phyloP scores from a whole-genome alignment of 345 rosid species.

The Excoecaria cochinchinensis region DNA sequence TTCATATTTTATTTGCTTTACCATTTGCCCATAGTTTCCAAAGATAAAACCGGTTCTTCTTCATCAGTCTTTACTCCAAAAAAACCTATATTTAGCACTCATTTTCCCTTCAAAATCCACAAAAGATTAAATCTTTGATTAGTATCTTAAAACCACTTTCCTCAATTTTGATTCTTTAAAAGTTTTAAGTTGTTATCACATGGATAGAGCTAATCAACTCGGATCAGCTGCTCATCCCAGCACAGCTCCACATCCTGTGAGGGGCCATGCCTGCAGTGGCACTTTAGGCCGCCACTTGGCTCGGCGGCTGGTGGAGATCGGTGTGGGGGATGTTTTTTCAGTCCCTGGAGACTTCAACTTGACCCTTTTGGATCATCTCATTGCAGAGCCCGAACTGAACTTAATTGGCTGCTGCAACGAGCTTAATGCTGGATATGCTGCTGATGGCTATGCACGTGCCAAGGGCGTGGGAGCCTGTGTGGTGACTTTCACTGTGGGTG shows the following conservation, averaged over 20 bases:
- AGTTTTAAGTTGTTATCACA: not conserved
- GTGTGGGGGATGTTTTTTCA: slow-evolving; percentile 63
- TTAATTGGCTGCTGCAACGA: slow-evolving; percentile 73
- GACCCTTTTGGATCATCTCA: slow-evolving; percentile 57
- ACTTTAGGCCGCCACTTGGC: slow-evolving; percentile 61
- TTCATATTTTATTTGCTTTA: too few relatives aligned
- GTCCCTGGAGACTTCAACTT: slow-evolving; percentile 76
- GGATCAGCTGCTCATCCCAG: slow-evolving; percentile 37
- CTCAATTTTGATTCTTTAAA: not conserved
- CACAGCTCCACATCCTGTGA: slow-evolving; percentile 21
- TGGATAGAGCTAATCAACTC: slow-evolving; percentile 41
- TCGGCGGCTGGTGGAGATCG: slow-evolving; percentile 68
- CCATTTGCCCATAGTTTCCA: slow-evolving; percentile 17
- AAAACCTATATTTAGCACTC: slow-evolving; percentile 12
- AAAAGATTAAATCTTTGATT: not conserved
- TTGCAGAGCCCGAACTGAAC: slow-evolving; percentile 58
- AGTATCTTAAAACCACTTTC: not conserved
- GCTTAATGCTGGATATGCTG: slow-evolving; percentile 80
- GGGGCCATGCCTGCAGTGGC: slow-evolving; percentile 23
- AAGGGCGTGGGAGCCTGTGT: slow-evolving; percentile 69
- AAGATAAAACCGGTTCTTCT: not conserved
- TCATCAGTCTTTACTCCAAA: not conserved
- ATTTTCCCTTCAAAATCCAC: not conserved
- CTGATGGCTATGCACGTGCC: slow-evolving; percentile 70
- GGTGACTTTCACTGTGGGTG: slow-evolving; percentile 78